Evolutionary conservation across 305 asterid species (phyloP), one percentile per base, ranked within the genome.

Genomic region (Rubia balearica): DNA sequence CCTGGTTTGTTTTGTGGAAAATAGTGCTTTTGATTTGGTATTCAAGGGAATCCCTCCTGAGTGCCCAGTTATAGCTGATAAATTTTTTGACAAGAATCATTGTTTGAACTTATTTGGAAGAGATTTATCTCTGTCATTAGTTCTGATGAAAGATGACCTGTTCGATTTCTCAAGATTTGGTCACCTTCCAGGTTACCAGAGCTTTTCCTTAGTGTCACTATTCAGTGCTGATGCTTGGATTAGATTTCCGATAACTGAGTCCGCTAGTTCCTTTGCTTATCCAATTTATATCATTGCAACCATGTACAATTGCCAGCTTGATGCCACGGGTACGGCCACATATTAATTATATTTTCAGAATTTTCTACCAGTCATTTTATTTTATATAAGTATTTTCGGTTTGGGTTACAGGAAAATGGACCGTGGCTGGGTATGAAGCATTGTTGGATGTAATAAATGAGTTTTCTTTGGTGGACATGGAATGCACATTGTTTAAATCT

Each of bases 181-280:
- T 77, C 69, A 71, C 61, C 63, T 33, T 67, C 33, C 75, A 56
- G 79, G 70, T 72, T 77, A 77, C 73, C 75, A 62, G 72, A 79
- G 71, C 69, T 71, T 80, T 53, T 59, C 80, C 76, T 85, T 94
- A 78, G 78, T 94, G 81, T 74, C 85, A 12, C 85, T 85, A 12
- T 78, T 94, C 42, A 85, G 81, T 79, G 90, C 89, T 70, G 96
- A 94, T 86, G 81, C 86, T 53, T 94, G 98, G 98, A 81, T 91
- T 84, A 87, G 90, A 81, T 83, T 91, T 61, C 98, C 99, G 65
- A 48, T 45, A 61, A 71, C 71, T 75, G 89, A 82, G 76, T 64
- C 74, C 57, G 68, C 80, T 61, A 77, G 74, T 74, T 70, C 63
- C n/a, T 68, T 72, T 68, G 67, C 83, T 67, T 71, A 67, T 81